Conservation (phyloP, 768 basidiomycete genomes). For the Russula emetica region DNA sequence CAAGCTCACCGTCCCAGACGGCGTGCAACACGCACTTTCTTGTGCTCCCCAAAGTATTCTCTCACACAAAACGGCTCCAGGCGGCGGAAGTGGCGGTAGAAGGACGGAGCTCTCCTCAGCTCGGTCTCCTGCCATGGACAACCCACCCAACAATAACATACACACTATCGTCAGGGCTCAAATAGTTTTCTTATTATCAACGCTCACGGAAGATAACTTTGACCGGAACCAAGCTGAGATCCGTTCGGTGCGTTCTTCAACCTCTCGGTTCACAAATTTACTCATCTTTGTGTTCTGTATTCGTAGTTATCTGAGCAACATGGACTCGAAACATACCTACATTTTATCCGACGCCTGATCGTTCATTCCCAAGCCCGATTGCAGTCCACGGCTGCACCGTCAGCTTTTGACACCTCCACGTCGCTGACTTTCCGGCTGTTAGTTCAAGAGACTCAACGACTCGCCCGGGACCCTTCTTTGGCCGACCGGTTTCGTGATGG, state of each 20-base stretch:
- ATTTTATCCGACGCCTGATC: conserved; percentile 95
- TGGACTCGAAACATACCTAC: conserved; percentile 94
- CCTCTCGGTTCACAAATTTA: conserved; percentile 25
- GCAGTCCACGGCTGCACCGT: conserved; percentile 51
- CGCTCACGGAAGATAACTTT: conserved; percentile 95
- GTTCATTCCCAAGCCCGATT: conserved; percentile 77
- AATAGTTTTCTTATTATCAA: conserved; percentile 95
- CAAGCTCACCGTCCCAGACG: conserved; percentile 29
- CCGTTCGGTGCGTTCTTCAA: conserved; percentile 67
- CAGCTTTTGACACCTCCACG: conserved; percentile 69
- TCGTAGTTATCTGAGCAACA: conserved; percentile 91
- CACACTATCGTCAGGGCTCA: conserved; percentile 94
- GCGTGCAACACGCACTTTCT: conserved; percentile 28
- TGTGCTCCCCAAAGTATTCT: conserved; percentile 19
- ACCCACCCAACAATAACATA: conserved; percentile 77
- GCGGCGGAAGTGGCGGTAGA: conserved; percentile 37
- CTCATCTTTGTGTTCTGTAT: conserved; percentile 22
- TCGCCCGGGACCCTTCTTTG: conserved; percentile 85
- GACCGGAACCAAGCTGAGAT: conserved; percentile 93
- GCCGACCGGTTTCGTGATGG: conserved; percentile 89
- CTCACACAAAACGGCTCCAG: conserved; percentile 37
- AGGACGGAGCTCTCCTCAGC: conserved; percentile 37
- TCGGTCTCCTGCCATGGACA: conserved; percentile 79
- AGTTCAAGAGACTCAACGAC: conserved; percentile 81
- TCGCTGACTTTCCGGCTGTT: conserved; percentile 80